Conservation (phyloP, 2,329 filamentous ascomycete species). For the Trichocomaceae sp. region DNA sequence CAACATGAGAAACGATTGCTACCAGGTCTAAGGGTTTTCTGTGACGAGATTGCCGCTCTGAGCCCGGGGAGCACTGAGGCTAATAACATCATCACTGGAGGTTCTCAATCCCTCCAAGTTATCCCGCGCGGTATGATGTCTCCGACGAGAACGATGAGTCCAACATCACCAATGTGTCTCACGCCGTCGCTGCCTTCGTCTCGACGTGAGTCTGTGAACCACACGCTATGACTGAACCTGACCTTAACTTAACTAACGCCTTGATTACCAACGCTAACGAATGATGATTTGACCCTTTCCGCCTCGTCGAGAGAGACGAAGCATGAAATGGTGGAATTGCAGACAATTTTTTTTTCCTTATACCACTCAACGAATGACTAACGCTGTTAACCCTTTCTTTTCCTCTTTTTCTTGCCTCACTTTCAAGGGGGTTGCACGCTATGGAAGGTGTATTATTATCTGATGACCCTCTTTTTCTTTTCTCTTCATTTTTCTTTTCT, state of each 20-base stretch:
- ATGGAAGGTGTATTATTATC: conserved; percentile 8
- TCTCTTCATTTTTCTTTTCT: neutral
- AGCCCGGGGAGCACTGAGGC: conserved; percentile 19
- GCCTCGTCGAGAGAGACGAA: conserved; percentile 6
- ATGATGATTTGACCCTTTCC: conserved; percentile 8
- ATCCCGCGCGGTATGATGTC: conserved; percentile 24
- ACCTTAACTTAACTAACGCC: neutral
- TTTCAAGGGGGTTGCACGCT: neutral
- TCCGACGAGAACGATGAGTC: conserved; percentile 27
- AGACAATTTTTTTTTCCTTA: neutral
- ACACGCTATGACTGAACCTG: conserved; percentile 10
- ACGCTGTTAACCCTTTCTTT: neutral
- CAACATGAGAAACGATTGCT: conserved; percentile 25
- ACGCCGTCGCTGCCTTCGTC: conserved; percentile 17
- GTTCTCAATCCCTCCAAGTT: conserved; percentile 21
- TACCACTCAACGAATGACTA: neutral
- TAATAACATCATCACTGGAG: conserved; percentile 19
- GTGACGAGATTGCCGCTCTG: conserved; percentile 26
- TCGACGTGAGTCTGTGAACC: conserved; percentile 25
- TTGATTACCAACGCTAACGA: neutral
- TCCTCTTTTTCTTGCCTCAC: neutral
- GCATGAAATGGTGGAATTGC: conserved; percentile 10
- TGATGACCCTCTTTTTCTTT: conserved; percentile 1
- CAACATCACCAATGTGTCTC: conserved; percentile 30
- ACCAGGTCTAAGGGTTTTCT: conserved; percentile 31